Evolutionary conservation across 2,329 filamentous ascomycete genomes (phyloP).

Genomic region (Alternaria triticina): DNA sequence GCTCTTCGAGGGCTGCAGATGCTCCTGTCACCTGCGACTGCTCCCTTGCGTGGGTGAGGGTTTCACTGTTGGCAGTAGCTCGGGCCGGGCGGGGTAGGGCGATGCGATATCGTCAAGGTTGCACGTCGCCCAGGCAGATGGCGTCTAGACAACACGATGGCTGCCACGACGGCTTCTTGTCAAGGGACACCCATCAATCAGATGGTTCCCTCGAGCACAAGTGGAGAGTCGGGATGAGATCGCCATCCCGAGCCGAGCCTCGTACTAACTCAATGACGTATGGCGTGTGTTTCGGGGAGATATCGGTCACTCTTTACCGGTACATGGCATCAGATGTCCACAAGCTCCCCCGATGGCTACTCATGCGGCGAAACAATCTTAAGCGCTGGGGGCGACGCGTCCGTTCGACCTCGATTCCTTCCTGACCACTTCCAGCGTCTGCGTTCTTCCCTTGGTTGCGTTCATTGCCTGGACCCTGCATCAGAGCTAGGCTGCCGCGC

Average conservation of each 20-base stretch:
- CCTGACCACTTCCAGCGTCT: neutral
- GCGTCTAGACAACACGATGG: slow-evolving; percentile 16
- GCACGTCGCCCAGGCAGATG: slow-evolving; percentile 18
- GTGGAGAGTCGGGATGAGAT: slow-evolving; percentile 1
- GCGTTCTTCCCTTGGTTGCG: neutral
- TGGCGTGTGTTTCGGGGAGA: slow-evolving; percentile 18
- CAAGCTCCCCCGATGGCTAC: slow-evolving; percentile 18
- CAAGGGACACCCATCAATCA: neutral
- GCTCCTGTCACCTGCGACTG: neutral
- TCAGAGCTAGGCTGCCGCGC: slow-evolving; percentile 2
- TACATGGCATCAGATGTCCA: slow-evolving; percentile 15
- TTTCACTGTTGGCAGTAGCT: neutral
- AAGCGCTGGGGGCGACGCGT: neutral
- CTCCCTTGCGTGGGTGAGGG: neutral
- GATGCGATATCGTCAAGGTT: neutral
- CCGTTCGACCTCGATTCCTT: neutral
- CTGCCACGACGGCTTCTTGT: neutral
- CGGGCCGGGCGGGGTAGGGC: neutral
- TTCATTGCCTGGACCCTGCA: neutral
- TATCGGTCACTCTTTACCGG: slow-evolving; percentile 20
- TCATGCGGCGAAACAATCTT: neutral
- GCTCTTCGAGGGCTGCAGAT: neutral
- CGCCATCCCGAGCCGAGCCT: slow-evolving; percentile 10
- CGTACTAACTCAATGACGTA: slow-evolving; percentile 21
- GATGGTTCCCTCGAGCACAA: neutral